Percentiles rank a stretch among this genome's conserved stretches.
Evolutionary conservation across 805 yeast species (phyloP).

Genomic region (Saturnispora zaruensis): DNA sequence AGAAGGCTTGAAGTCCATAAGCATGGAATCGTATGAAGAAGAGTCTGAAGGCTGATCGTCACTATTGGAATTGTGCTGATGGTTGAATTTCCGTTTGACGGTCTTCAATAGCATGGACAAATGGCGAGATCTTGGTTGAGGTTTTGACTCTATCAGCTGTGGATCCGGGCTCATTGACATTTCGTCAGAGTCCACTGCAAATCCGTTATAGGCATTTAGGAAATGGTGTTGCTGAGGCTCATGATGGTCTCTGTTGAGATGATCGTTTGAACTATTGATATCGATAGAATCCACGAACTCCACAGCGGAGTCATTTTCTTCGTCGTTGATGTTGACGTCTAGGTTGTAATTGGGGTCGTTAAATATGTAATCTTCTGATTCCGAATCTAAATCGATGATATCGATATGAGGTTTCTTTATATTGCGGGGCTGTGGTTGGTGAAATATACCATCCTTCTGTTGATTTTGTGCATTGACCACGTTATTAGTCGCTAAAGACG

Average conservation of each 20-base stretch:
- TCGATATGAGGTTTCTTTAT: slow-evolving; percentile 17
- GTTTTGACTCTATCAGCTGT: neutral
- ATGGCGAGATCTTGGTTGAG: slow-evolving; percentile 4
- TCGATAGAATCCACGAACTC: slow-evolving; percentile 7
- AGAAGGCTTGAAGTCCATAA: neutral
- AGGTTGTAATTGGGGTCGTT: slow-evolving; percentile 6
- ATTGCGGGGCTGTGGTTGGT: slow-evolving; percentile 10
- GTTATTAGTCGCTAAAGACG: neutral
- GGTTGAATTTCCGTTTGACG: slow-evolving; percentile 4
- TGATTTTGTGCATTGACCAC: neutral
- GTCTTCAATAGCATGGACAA: slow-evolving; percentile 4
- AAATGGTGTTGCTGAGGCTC: neutral
- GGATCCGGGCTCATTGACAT: slow-evolving; percentile 5
- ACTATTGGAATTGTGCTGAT: neutral
- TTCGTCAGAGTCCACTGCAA: neutral
- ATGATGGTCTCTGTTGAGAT: neutral
- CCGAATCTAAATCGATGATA: slow-evolving; percentile 34
- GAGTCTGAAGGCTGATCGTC: neutral
- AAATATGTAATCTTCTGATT: slow-evolving; percentile 31
- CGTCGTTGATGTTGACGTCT: neutral
- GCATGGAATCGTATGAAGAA: neutral
- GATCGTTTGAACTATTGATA: neutral
- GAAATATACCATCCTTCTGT: neutral
- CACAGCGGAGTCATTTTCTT: slow-evolving; percentile 10
- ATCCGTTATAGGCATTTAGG: neutral